Evolutionary conservation across 1,284 basidiomycete genomes (phyloP).

Genomic region (Ganoderma lingzhi): DNA sequence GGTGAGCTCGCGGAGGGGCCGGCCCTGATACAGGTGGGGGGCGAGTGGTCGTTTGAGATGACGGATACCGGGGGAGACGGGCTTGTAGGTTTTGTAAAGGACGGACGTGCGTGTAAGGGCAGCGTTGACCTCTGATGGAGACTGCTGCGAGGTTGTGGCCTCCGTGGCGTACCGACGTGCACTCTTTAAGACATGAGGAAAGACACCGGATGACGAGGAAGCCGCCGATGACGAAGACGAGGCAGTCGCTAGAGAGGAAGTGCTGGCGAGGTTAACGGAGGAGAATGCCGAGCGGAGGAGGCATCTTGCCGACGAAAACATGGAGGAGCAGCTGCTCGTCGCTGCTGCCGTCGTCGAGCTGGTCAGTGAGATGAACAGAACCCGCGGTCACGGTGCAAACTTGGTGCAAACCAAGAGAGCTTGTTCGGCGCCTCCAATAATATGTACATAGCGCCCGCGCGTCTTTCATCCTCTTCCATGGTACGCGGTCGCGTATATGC

Average conservation of each 20-base stretch:
- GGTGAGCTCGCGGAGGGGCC: slow-evolving; percentile 87
- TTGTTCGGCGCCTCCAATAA: slow-evolving; percentile 44
- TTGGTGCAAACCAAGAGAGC: slow-evolving; percentile 30
- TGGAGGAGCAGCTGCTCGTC: slow-evolving; percentile 33
- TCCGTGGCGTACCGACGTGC: slow-evolving; percentile 46
- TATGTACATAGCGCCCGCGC: slow-evolving; percentile 32
- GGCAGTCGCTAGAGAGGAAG: slow-evolving; percentile 22
- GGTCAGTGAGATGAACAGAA: slow-evolving; percentile 11
- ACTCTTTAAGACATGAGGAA: slow-evolving; percentile 27
- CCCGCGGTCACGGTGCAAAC: slow-evolving; percentile 28
- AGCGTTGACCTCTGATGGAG: slow-evolving; percentile 43
- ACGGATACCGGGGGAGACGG: slow-evolving; percentile 86
- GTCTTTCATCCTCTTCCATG: slow-evolving; percentile 41
- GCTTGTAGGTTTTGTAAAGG: slow-evolving; percentile 91
- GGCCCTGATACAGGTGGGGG: slow-evolving; percentile 84
- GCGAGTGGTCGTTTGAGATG: slow-evolving; percentile 87
- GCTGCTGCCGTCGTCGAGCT: slow-evolving; percentile 31
- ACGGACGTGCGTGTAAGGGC: slow-evolving; percentile 53
- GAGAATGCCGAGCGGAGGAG: slow-evolving; percentile 41
- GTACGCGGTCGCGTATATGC: slow-evolving; percentile 30
- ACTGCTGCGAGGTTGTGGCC: slow-evolving; percentile 32
- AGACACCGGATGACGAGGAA: slow-evolving; percentile 28
- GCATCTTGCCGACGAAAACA: slow-evolving; percentile 43
- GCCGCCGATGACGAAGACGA: slow-evolving; percentile 25
- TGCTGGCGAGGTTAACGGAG: slow-evolving; percentile 30